Percentiles rank a stretch among this genome's conserved stretches.
These are phyloP conservation scores for Pouteria glomerata DNA, from an alignment of 148 eudicot species.

Conservation along the genomic window DNA sequence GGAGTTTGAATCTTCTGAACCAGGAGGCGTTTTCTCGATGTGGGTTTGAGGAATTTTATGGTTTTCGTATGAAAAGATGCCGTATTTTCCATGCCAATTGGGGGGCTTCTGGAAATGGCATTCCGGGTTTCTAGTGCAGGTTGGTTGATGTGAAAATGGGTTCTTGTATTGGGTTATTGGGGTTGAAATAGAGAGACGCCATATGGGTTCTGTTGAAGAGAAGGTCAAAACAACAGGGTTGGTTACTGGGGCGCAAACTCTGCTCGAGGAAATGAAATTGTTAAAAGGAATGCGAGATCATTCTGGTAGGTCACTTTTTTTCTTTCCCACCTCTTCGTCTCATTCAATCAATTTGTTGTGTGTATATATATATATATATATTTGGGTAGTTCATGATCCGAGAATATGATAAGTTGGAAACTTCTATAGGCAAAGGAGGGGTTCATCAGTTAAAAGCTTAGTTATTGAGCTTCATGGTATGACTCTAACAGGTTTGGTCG, in stretches of 20 bases:
- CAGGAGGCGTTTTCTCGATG: conserved; percentile 1
- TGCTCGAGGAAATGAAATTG: conserved; percentile 75
- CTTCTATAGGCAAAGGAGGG: too few species aligned
- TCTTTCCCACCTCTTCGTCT: neutral
- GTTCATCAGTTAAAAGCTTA: too few species aligned
- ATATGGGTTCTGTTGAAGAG: conserved; percentile 59
- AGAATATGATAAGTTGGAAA: neutral
- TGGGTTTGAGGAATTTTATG: conserved; percentile 9
- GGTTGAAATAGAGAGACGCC: conserved; percentile 13
- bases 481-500: too few species aligned
- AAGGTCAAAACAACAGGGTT: conserved; percentile 44
- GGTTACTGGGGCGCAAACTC: conserved; percentile 39
- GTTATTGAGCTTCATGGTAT: too few species aligned
- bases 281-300: conserved; percentile 86
- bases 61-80: neutral
- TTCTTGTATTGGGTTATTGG: conserved; percentile 10
- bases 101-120: conserved; percentile 13
- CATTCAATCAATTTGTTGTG: neutral
- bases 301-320: conserved; percentile 39
- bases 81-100: neutral
- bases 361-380: neutral
- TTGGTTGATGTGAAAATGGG: conserved; percentile 15
- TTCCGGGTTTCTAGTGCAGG: conserved; percentile 5
- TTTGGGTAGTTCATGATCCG: neutral
- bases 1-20: conserved; percentile 7